phyloP scores from a whole-genome alignment of 2,329 filamentous ascomycete species.

The Seiridium cupressi region DNA sequence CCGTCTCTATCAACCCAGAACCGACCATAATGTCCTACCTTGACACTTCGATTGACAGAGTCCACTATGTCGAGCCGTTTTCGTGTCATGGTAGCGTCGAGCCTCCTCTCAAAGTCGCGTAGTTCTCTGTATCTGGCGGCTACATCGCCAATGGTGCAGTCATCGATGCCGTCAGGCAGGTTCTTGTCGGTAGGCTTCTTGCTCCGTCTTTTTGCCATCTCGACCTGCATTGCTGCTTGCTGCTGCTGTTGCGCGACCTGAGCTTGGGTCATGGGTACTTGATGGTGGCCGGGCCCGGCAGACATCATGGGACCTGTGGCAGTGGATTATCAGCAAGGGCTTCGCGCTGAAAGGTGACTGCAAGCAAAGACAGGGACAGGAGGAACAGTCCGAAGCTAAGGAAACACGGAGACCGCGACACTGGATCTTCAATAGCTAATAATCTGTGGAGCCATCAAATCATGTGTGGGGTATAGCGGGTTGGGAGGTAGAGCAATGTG shows the following conservation, averaged over 20 bases:
- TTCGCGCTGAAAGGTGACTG: neutral
- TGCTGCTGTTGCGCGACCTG: conserved; percentile 53
- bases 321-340: conserved; percentile 7
- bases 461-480: conserved; percentile 9
- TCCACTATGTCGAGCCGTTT: conserved; percentile 92
- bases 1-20: too few relatives aligned
- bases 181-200: conserved; percentile 94
- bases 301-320: conserved; percentile 55
- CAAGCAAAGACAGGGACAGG: conserved; percentile 5
- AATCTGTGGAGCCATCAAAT: conserved; percentile 11
- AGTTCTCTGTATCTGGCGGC: conserved; percentile 80
- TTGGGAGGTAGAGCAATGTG: neutral
- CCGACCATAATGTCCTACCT: conserved; percentile 41
- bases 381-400: neutral
- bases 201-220: conserved; percentile 75
- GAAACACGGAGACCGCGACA: conserved; percentile 1
- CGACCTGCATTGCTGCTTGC: conserved; percentile 49
- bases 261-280: conserved; percentile 51
- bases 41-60: conserved; percentile 70
- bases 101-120: conserved; percentile 79
- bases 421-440: conserved; percentile 8
- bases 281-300: conserved; percentile 45
- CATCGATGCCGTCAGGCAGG: conserved; percentile 85
- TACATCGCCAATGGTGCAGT: conserved; percentile 77
- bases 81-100: conserved; percentile 91